These are phyloP conservation scores for Wickerhamiella kurtzmanii DNA, from an alignment of 805 yeast genomes.

Conservation along the genomic window DNA sequence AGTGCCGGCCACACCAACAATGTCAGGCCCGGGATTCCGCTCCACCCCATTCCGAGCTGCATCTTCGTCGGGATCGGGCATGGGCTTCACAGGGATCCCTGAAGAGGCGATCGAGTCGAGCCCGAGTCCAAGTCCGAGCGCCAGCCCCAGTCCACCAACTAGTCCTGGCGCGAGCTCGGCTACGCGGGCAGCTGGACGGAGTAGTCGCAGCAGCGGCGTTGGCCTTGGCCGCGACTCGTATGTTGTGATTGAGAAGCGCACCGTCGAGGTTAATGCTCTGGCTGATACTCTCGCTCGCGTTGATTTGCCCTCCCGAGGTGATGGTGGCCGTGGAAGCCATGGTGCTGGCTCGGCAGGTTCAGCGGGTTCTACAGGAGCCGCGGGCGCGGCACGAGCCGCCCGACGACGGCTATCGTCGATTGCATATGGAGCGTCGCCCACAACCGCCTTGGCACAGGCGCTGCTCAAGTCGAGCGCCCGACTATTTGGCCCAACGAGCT, in stretches of 20 bases:
- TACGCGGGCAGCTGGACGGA: constrained; percentile 22
- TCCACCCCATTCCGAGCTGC: background rate
- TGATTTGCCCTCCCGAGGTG: constrained; percentile 5
- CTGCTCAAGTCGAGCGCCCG: constrained; percentile 78
- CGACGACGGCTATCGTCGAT: constrained; percentile 23
- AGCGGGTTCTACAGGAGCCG: background rate
- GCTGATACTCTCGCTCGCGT: constrained; percentile 73
- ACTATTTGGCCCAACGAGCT: constrained; percentile 43
- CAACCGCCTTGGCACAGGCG: constrained; percentile 81
- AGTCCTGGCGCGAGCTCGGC: background rate
- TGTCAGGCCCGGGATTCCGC: too few relatives aligned
- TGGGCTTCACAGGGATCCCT: background rate
- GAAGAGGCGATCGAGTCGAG: constrained; percentile 2
- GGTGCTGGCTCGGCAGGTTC: constrained; percentile 8
- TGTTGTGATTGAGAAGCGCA: constrained; percentile 87
- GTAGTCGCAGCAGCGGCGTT: constrained; percentile 12
- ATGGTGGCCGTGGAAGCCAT: background rate
- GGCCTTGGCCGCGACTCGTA: constrained; percentile 28
- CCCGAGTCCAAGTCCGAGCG: background rate
- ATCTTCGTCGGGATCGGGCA: background rate
- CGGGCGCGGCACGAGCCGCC: constrained; percentile 5
- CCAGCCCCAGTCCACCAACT: background rate
- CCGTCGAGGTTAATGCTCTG: constrained; percentile 87
- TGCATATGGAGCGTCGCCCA: constrained; percentile 39
- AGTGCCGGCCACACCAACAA: too few relatives aligned